Base-by-base conservation (phyloP, 345 rosid genomes). In the Noccaea bulbosa region DNA sequence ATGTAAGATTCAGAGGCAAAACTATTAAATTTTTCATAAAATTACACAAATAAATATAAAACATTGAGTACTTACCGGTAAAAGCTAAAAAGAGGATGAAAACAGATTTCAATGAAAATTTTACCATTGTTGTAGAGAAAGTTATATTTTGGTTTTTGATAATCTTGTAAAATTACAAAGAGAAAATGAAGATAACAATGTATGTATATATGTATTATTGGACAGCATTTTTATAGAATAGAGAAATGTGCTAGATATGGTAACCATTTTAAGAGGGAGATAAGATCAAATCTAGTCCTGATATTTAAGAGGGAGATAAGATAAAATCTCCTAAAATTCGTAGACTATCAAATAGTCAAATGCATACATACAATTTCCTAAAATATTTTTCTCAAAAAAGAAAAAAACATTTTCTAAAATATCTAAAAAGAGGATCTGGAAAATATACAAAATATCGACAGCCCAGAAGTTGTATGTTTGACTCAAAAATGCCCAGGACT, bases 61-160 rank as follows among this genome's bases (percentile, higher is more conserved):
- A 46, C 11, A 1, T 37, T 11, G 4, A 40, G 2, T 27, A 27
- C 69, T 14, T 54, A 72, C 70, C 32, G 11, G 55, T 37, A 6
- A 72, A 14, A 63, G 22, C 57, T 72, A 72, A 37, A 53, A 54
- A 0, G 15, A 63, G 1, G 34, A 72, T 54, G 41, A 53, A 63
- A 35, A 24, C 50, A 46, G 64, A 54, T 0, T 15, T 64, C 11
- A 40, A 7, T 7, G 65, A 45, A 8, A 24, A 4, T 14, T 58
- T 39, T 1, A n/a, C 14, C 40, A 69, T 48, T 1, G 11, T 22
- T 32, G 0, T 20, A 15, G 11, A 15, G 11, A 67, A 30, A 27
- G 15, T 0, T 33, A 2, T 11, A 6, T 30, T 5, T 5, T 40
- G 0, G 4, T 22, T 7, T 5, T 0, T 0, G 7, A 66, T 14